A percentile compares a stretch with the other conserved stretches of the same genome.
These are phyloP conservation scores for Dichomitus squalens DNA, from an alignment of 1,284 basidiomycete species.

Conservation along the genomic window DNA sequence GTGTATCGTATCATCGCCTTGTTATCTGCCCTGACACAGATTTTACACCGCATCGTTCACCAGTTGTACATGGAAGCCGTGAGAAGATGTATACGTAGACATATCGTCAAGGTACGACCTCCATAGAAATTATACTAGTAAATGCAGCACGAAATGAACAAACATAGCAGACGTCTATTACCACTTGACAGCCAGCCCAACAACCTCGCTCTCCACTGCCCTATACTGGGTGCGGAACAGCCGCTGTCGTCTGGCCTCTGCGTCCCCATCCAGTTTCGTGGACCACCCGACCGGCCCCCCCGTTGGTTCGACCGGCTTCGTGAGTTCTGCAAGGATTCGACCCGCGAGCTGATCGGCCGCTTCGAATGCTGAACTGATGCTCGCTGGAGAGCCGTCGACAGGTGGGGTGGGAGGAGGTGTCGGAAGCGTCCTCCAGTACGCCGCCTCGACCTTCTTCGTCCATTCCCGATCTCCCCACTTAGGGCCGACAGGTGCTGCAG, in stretches of 20 bases:
- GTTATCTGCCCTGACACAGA: too few species aligned
- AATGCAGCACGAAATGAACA: not conserved
- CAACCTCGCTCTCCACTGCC: slow-evolving; percentile 86
- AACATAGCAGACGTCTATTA: slow-evolving; percentile 9
- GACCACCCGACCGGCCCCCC: slow-evolving; percentile 28
- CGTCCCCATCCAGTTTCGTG: slow-evolving; percentile 41
- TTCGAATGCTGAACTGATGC: slow-evolving; percentile 2
- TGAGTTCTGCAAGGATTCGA: slow-evolving; percentile 13
- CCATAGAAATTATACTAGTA: not conserved
- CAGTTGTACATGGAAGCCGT: too few species aligned
- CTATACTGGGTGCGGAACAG: slow-evolving; percentile 84
- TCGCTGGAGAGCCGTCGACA: slow-evolving; percentile 3
- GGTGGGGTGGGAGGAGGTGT: slow-evolving; percentile 49
- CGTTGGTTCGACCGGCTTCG: not conserved
- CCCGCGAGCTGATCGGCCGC: slow-evolving; percentile 16
- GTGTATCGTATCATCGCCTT: not conserved
- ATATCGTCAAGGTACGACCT: too few species aligned
- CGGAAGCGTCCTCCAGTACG: slow-evolving; percentile 69
- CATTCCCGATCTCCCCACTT: slow-evolving; percentile 79
- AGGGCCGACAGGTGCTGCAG: slow-evolving; percentile 36
- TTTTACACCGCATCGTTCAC: too few species aligned
- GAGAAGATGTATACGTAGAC: too few species aligned
- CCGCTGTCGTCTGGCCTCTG: slow-evolving; percentile 42
- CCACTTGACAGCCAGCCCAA: slow-evolving; percentile 42
- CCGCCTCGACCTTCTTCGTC: slow-evolving; percentile 75